A percentile compares a stretch with the other conserved stretches of the same genome.
Evolutionary conservation across 139 green algal genomes (phyloP).

Genomic region (Astrephomene gubernaculifera): DNA sequence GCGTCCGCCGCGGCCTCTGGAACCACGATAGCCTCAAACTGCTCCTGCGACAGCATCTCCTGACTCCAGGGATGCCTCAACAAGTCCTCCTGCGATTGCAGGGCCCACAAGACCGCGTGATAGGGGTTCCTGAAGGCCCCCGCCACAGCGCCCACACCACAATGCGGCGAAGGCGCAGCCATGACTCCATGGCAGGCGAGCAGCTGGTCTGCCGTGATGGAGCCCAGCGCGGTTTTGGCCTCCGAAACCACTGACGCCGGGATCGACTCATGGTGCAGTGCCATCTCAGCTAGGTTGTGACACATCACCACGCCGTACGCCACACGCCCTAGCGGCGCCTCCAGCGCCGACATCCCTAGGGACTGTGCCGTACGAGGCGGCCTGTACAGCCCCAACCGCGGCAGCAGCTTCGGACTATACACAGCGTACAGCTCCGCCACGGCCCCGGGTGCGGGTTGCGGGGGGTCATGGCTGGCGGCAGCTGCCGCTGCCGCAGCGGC

Average conservation of each 20-base stretch:
- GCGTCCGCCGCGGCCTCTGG: neutral
- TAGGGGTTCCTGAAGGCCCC: constrained; percentile 37
- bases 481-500: neutral
- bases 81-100: constrained; percentile 42
- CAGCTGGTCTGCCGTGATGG: constrained; percentile 18
- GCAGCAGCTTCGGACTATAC: constrained; percentile 13
- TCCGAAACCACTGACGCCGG: neutral
- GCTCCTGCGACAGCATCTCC: constrained; percentile 37
- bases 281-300: neutral
- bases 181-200: constrained; percentile 3
- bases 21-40: constrained; percentile 25
- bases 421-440: neutral
- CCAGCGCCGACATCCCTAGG: neutral
- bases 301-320: constrained; percentile 24
- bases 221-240: neutral
- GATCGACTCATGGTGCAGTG: neutral
- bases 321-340: constrained; percentile 11
- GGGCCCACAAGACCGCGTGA: constrained; percentile 35
- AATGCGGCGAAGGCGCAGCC: neutral
- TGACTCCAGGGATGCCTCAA: constrained; percentile 21
- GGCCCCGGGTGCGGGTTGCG: neutral
- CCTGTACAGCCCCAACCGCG: constrained; percentile 3
- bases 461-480: neutral
- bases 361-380: constrained; percentile 1
- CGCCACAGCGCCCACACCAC: neutral